phyloP scores from a whole-genome alignment of 2,329 filamentous ascomycete genomes.

The Decorospora gaudefroyi region DNA sequence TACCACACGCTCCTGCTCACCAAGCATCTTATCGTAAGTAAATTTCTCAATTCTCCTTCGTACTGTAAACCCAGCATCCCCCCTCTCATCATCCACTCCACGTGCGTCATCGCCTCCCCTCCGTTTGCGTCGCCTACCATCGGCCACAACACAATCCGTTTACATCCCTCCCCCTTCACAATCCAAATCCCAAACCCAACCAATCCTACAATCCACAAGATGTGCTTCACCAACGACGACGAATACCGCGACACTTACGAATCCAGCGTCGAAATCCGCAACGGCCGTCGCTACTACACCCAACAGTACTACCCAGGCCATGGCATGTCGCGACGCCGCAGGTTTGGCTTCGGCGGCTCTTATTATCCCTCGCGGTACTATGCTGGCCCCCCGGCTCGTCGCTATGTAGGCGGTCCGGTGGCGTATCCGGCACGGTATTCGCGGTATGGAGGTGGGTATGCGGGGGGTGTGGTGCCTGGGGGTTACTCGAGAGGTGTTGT shows the following conservation, averaged over 20 bases:
- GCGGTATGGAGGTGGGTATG: conserved; percentile 5
- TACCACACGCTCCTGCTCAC: too few relatives aligned
- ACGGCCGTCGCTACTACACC: conserved; percentile 18
- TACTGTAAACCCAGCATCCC: background rate
- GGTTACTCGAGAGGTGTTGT: conserved; percentile 10
- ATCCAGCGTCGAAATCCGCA: conserved; percentile 19
- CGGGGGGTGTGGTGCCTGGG: conserved; percentile 2
- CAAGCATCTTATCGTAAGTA: too few relatives aligned
- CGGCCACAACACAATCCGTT: background rate
- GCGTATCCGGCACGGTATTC: conserved; percentile 14
- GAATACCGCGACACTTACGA: conserved; percentile 21
- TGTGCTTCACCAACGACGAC: conserved; percentile 36
- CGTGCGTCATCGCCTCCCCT: conserved; percentile 3
- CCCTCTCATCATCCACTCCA: background rate
- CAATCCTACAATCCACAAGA: conserved; percentile 11
- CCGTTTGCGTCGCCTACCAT: conserved; percentile 4
- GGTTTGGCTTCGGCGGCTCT: conserved; percentile 25
- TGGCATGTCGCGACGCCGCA: conserved; percentile 27
- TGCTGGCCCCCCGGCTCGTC: conserved; percentile 17
- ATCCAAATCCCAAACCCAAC: background rate
- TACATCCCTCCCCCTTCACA: background rate
- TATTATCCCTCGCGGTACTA: conserved; percentile 41
- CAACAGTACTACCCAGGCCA: conserved; percentile 13
- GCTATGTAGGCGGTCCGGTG: conserved; percentile 10
- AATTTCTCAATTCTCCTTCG: background rate